phyloP scores from a whole-genome alignment of 2,329 filamentous ascomycete species.

The Aspergillus transmontanensis region DNA sequence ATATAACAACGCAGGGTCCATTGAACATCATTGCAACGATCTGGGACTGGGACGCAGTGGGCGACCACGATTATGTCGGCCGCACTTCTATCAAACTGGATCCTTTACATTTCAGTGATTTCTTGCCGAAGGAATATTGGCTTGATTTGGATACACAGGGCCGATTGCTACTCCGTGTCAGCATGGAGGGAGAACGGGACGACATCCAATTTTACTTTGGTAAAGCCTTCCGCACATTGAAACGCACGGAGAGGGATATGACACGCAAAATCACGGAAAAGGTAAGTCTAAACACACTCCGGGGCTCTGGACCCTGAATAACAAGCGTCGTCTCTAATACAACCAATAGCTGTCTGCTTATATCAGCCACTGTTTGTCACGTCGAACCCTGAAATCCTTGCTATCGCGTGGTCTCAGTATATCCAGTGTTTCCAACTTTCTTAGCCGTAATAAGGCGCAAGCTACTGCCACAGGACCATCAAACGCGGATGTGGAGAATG shows the following conservation, averaged over 20 bases:
- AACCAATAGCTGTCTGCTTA: slow-evolving; percentile 75
- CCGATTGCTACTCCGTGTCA: slow-evolving; percentile 82
- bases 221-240: slow-evolving; percentile 92
- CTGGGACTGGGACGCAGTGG: slow-evolving; percentile 97
- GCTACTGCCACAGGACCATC: slow-evolving; percentile 60
- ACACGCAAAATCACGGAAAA: slow-evolving; percentile 97
- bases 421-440: slow-evolving; percentile 72
- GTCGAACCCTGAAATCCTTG: slow-evolving; percentile 74
- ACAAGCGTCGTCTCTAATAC: background rate
- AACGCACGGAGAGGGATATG: slow-evolving; percentile 97
- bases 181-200: slow-evolving; percentile 97
- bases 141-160: slow-evolving; percentile 96
- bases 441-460: slow-evolving; percentile 55
- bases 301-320: background rate
- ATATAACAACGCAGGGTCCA: slow-evolving; percentile 88
- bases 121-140: slow-evolving; percentile 95
- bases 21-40: slow-evolving; percentile 95
- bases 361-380: slow-evolving; percentile 85
- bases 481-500: slow-evolving; percentile 74
- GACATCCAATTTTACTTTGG: slow-evolving; percentile 99
- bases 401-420: slow-evolving; percentile 73
- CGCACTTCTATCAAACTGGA: slow-evolving; percentile 98
- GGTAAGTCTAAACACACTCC: slow-evolving; percentile 53
- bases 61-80: slow-evolving; percentile 96
- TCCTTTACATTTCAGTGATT: slow-evolving; percentile 94